Evolutionary conservation across 805 yeast genomes (phyloP), one percentile per base, ranked within the genome.

Genomic region (Blastobotrys americana): DNA sequence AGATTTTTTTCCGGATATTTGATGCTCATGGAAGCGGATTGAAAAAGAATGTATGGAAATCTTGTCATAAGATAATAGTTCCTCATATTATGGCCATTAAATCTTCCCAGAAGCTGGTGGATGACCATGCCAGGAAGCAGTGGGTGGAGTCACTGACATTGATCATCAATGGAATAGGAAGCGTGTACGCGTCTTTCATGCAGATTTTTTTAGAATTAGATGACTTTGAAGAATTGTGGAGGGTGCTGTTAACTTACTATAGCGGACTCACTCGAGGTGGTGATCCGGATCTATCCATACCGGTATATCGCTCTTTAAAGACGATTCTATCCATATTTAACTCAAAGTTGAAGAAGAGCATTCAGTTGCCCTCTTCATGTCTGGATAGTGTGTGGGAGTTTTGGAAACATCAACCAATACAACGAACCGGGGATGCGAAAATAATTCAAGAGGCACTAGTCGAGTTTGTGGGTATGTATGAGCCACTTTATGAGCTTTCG

Each of bases 1-100:
- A 88, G 58, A 90, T 96, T 0, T 80, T 89, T 52, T 86, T 87
- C 64, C 77, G 89, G 51, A 80, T 90, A 22, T 70, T 84, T 48
- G 86, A 84, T 42, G 76, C 89, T 2, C 86, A 83, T 59, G 82
- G 85, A 0, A 56, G 62, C 8, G 66, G 68, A 36, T 66, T 79
- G 16, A 73, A 78, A 0, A 67, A 77, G 1, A 56, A 51, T 13
- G 63, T 60, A 1, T 88, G 96, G 96, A 64, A 71, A 21, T 61
- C 80, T n/a, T 74, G 89, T 2, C 80, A 78, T 55, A 59, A 66
- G 23, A 71, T 82, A 31, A 86, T 85, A 1, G 69, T 89, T 5
- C 71, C 74, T 0, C 51, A 57, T 1, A 51, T 66, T n/a, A 52
- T 65, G 57, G 43, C 48, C 15, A 47, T 57, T 3, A 47, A 48